phyloP scores from a whole-genome alignment of 805 yeast genomes.

The Komagataella pastoris region DNA sequence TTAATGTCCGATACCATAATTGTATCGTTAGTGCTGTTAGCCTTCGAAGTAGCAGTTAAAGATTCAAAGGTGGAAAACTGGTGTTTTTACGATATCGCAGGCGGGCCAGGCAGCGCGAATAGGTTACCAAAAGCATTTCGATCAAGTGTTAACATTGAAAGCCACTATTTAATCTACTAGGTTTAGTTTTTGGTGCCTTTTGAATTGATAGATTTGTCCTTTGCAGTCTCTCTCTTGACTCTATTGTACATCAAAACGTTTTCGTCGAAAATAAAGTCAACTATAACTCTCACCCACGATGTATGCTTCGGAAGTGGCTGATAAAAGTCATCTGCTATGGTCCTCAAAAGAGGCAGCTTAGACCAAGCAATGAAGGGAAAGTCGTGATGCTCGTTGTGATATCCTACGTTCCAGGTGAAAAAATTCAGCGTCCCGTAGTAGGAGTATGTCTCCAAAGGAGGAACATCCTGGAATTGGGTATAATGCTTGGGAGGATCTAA shows the following conservation, averaged over 20 bases:
- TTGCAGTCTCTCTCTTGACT: constrained; percentile 37
- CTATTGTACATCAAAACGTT: constrained; percentile 68
- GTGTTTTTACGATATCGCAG: background rate
- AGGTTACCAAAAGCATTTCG: background rate
- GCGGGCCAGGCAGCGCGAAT: background rate
- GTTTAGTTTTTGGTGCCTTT: background rate
- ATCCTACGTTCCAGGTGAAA: constrained; percentile 86
- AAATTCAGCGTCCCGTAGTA: constrained; percentile 73
- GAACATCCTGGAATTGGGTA: constrained; percentile 18
- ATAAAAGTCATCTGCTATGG: constrained; percentile 70
- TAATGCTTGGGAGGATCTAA: constrained; percentile 37
- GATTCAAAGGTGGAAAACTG: background rate
- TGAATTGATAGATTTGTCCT: constrained; percentile 12
- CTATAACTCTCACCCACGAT: constrained; percentile 69
- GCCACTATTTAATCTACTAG: background rate
- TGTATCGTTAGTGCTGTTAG: background rate
- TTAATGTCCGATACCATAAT: background rate
- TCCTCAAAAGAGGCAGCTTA: constrained; percentile 46
- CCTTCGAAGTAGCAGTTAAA: background rate
- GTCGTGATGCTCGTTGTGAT: constrained; percentile 92
- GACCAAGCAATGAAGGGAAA: constrained; percentile 94
- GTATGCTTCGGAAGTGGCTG: constrained; percentile 64
- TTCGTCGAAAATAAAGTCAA: constrained; percentile 56
- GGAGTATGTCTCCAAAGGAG: constrained; percentile 76
- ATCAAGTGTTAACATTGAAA: background rate